Evolutionary conservation across 495 filamentous ascomycete genomes (phyloP).

Genomic region (Hamigera avellanea): DNA sequence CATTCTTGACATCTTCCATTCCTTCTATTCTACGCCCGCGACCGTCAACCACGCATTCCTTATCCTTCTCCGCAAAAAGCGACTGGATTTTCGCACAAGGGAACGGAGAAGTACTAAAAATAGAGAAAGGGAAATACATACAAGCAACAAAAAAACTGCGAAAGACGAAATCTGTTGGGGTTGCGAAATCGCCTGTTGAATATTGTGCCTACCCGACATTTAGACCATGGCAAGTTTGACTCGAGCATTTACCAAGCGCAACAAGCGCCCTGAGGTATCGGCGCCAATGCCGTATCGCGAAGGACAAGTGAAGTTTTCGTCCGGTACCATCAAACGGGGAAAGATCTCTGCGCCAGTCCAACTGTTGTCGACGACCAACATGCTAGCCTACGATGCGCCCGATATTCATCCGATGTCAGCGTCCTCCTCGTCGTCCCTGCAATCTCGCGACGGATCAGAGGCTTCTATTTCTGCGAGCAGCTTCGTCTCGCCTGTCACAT

Average conservation of each 20-base stretch:
- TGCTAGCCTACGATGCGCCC: slow-evolving; percentile 88
- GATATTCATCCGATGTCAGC: slow-evolving; percentile 48
- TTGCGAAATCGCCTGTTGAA: too few relatives aligned
- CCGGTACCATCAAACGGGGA: slow-evolving; percentile 38
- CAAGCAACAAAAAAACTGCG: slow-evolving; percentile 6
- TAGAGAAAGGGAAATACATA: slow-evolving; percentile 7
- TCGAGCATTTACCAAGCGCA: slow-evolving; percentile 56
- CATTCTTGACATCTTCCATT: slow-evolving; percentile 12
- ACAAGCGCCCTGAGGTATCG: slow-evolving; percentile 38
- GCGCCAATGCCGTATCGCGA: slow-evolving; percentile 38
- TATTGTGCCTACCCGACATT: too few relatives aligned
- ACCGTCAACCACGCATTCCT: slow-evolving; percentile 24
- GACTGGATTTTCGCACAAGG: slow-evolving; percentile 5
- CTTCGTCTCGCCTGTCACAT: slow-evolving; percentile 48
- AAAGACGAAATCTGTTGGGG: not conserved
- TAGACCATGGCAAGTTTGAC: slow-evolving; percentile 38
- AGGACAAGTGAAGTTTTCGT: slow-evolving; percentile 32
- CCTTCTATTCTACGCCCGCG: slow-evolving; percentile 18
- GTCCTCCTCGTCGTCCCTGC: slow-evolving; percentile 35
- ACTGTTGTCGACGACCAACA: slow-evolving; percentile 88
- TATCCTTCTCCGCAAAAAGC: slow-evolving; percentile 6
- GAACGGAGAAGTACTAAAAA: slow-evolving; percentile 8
- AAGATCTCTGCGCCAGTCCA: slow-evolving; percentile 83
- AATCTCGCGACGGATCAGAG: slow-evolving; percentile 52
- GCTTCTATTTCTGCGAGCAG: slow-evolving; percentile 43